Evolutionary conservation across 2,329 filamentous ascomycete species (phyloP).

Genomic region (Tolypocladium amazonense): DNA sequence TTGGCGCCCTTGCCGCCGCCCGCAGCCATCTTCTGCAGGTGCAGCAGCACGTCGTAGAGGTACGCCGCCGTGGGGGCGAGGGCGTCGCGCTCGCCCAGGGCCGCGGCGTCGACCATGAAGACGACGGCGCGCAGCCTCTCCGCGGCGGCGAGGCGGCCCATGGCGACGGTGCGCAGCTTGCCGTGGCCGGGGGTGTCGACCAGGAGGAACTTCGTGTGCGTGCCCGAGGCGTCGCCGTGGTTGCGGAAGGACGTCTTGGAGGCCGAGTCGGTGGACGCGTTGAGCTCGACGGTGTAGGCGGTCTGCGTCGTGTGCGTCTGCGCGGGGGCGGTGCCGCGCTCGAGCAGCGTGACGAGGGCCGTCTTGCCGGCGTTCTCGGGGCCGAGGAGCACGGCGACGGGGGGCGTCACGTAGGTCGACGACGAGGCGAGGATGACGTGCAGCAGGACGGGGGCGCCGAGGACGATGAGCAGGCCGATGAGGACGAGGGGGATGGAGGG

Average conservation of each 20-base stretch:
- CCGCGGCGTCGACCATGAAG: slow-evolving; percentile 80
- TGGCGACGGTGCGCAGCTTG: slow-evolving; percentile 69
- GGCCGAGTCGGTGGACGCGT: slow-evolving; percentile 34
- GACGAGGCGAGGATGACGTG: slow-evolving; percentile 64
- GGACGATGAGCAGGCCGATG: slow-evolving; percentile 57
- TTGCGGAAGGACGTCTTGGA: slow-evolving; percentile 37
- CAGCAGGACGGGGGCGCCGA: slow-evolving; percentile 65
- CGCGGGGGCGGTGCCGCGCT: slow-evolving; percentile 37
- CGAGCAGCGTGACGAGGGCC: slow-evolving; percentile 65
- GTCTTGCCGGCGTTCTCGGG: slow-evolving; percentile 83
- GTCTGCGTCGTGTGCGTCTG: slow-evolving; percentile 47
- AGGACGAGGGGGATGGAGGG: slow-evolving; percentile 53
- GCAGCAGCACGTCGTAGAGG: slow-evolving; percentile 78
- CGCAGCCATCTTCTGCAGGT: slow-evolving; percentile 60
- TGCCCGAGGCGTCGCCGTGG: slow-evolving; percentile 42
- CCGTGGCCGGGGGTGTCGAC: slow-evolving; percentile 91
- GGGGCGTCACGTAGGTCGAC: slow-evolving; percentile 53
- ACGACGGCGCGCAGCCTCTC: slow-evolving; percentile 60
- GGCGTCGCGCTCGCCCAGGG: slow-evolving; percentile 45
- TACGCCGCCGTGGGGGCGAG: slow-evolving; percentile 71
- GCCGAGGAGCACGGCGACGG: slow-evolving; percentile 71
- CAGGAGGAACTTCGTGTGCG: slow-evolving; percentile 61
- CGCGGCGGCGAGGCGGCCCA: slow-evolving; percentile 34
- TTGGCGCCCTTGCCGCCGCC: slow-evolving; percentile 20
- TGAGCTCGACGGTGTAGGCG: slow-evolving; percentile 42